phyloP scores from a whole-genome alignment of 345 rosid species.

The Hypericum perforatum region DNA sequence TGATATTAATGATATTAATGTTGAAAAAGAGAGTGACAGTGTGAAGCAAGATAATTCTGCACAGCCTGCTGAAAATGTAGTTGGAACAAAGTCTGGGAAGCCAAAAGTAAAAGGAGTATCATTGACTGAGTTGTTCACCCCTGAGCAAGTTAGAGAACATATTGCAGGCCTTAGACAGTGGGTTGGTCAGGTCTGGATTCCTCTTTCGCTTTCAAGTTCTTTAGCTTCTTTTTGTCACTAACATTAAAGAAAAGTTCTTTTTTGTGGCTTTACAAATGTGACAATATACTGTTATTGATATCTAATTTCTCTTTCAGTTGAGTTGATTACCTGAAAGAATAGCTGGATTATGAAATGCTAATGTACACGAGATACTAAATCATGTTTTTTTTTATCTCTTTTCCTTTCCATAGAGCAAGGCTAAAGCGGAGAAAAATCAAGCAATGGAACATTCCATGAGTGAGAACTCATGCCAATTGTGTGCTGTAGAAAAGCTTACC shows the following conservation, averaged over 20 bases:
- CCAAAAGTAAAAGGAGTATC: neutral
- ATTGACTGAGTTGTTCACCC: neutral
- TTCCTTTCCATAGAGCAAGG: constrained; percentile 10
- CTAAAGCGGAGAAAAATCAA: constrained; percentile 14
- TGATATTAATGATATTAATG: constrained; percentile 7
- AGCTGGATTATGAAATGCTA: neutral
- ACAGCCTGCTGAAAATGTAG: constrained; percentile 4
- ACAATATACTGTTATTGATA: neutral
- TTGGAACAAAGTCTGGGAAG: neutral
- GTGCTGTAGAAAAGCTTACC: constrained; percentile 24
- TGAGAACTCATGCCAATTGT: constrained; percentile 38
- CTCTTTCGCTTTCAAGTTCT: neutral
- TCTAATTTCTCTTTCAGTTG: neutral
- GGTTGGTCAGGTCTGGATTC: constrained; percentile 24
- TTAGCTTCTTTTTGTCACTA: too few relatives aligned
- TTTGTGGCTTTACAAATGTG: neutral
- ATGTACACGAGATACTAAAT: constrained; percentile 5
- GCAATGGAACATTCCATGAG: constrained; percentile 4
- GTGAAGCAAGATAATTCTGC: constrained; percentile 10
- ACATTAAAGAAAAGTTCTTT: neutral
- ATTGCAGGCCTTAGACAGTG: constrained; percentile 30
- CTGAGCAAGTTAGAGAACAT: constrained; percentile 30
- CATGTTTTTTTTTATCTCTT: constrained; percentile 8
- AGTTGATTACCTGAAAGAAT: too few relatives aligned
- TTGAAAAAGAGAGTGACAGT: neutral